Evolutionary conservation across 1,139 yeast species (phyloP).

Genomic region (Nadsonia starkeyi-henricii): DNA sequence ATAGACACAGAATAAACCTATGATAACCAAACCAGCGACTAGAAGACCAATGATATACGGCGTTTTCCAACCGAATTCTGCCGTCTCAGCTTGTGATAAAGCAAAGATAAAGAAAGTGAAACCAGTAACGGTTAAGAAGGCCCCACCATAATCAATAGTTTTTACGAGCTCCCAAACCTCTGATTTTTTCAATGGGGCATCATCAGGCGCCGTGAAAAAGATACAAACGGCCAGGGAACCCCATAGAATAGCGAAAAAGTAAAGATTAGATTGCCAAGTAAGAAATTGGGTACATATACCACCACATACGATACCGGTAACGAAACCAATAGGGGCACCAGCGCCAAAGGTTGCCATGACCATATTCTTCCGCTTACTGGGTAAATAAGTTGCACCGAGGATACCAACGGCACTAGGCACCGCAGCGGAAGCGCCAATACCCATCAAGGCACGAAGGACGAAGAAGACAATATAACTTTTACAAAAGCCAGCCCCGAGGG

Average conservation of each 20-base stretch:
- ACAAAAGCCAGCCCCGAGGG: conserved; percentile 30
- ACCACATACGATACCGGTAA: conserved; percentile 28
- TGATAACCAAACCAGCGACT: conserved; percentile 25
- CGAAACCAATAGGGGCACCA: conserved; percentile 35
- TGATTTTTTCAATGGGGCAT: neutral
- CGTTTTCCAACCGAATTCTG: conserved; percentile 30
- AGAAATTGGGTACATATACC: conserved; percentile 29
- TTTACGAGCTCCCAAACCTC: conserved; percentile 13
- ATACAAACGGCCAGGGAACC: conserved; percentile 19
- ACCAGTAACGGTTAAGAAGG: conserved; percentile 26
- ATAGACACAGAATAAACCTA: conserved; percentile 26
- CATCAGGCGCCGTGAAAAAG: conserved; percentile 24
- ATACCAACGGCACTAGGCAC: conserved; percentile 35
- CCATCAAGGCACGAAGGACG: conserved; percentile 30
- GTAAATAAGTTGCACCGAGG: conserved; percentile 27
- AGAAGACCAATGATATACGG: conserved; percentile 32
- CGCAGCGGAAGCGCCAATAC: conserved; percentile 28
- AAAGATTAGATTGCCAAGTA: conserved; percentile 30
- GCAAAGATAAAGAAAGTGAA: conserved; percentile 30
- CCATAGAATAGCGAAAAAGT: conserved; percentile 27
- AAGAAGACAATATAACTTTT: conserved; percentile 24
- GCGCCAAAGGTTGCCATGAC: conserved; percentile 32
- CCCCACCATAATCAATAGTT: conserved; percentile 28
- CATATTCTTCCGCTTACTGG: conserved; percentile 27
- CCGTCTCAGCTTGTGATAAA: conserved; percentile 28